Conservation (phyloP, 768 basidiomycete genomes). For the Rhodotorula toruloides region DNA sequence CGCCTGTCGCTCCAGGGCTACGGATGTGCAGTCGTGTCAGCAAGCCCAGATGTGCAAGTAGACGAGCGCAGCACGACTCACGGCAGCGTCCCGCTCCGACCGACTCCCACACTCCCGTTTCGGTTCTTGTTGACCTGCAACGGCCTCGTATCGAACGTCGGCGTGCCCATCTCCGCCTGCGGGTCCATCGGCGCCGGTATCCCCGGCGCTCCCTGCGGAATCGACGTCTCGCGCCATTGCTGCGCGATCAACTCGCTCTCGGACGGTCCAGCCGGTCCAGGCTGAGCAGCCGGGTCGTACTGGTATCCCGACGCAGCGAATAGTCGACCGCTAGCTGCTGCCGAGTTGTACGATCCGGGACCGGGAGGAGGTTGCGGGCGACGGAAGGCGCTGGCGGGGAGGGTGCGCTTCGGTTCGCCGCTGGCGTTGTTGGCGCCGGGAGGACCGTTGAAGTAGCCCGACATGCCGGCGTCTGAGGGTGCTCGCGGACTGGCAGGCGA, state of each 20-base stretch:
- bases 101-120: background rate
- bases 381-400: constrained; percentile 35
- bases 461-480: background rate
- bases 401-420: constrained; percentile 20
- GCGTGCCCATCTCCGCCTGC: constrained; percentile 1
- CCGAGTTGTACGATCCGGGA: background rate
- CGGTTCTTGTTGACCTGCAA: constrained; percentile 23
- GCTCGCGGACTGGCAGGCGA: constrained; percentile 29
- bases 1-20: too few relatives aligned
- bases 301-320: constrained; percentile 26
- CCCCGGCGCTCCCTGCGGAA: background rate
- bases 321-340: background rate
- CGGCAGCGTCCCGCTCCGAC: constrained; percentile 14
- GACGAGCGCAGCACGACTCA: background rate
- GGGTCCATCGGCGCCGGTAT: background rate
- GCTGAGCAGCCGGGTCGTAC: background rate
- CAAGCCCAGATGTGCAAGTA: background rate
- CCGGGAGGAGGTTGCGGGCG: background rate
- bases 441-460: constrained; percentile 18
- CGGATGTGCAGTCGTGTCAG: background rate
- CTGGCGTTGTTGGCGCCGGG: background rate
- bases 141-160: constrained; percentile 29
- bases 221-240: constrained; percentile 4
- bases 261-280: background rate
- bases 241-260: constrained; percentile 28